Conservation (phyloP, 2,329 filamentous ascomycete genomes). For the Chrysosporium queenslandicum region DNA sequence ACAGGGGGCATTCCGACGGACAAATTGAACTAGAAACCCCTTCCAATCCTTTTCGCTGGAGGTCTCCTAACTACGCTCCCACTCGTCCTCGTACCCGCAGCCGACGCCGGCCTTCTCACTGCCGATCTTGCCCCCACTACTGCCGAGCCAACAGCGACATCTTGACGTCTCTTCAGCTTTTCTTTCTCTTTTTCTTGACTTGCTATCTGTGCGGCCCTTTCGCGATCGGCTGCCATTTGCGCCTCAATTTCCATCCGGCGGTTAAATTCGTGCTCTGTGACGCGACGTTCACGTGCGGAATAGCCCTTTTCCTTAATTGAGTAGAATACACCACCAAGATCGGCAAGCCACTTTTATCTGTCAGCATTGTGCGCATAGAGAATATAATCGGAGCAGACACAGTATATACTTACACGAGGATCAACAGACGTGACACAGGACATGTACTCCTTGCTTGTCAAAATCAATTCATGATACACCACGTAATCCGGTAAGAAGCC, state of each 20-base stretch:
- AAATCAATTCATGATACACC: constrained; percentile 93
- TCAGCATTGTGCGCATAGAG: background rate
- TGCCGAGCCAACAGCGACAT: constrained; percentile 28
- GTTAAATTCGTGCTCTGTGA: constrained; percentile 88
- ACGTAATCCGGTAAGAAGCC: constrained; percentile 95
- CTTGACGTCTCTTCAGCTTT: constrained; percentile 27
- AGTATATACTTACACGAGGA: constrained; percentile 51
- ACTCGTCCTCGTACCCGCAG: constrained; percentile 22
- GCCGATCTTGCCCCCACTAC: constrained; percentile 20
- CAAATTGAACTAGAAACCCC: constrained; percentile 21
- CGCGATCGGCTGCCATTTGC: constrained; percentile 81
- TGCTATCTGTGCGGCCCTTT: constrained; percentile 38
- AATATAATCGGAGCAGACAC: background rate
- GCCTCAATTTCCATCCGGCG: constrained; percentile 85
- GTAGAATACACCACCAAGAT: constrained; percentile 94
- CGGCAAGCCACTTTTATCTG: constrained; percentile 63
- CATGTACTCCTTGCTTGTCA: constrained; percentile 97
- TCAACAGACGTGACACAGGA: constrained; percentile 93
- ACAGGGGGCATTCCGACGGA: too few species aligned
- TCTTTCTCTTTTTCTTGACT: constrained; percentile 31
- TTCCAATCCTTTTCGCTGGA: constrained; percentile 28
- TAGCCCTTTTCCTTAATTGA: constrained; percentile 97
- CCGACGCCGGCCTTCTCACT: constrained; percentile 27
- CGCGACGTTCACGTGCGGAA: constrained; percentile 70
- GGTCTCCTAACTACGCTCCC: constrained; percentile 35